These are phyloP conservation scores for Mycosphaerella sp. DNA, from an alignment of 2,329 filamentous ascomycete species.

Conservation along the genomic window DNA sequence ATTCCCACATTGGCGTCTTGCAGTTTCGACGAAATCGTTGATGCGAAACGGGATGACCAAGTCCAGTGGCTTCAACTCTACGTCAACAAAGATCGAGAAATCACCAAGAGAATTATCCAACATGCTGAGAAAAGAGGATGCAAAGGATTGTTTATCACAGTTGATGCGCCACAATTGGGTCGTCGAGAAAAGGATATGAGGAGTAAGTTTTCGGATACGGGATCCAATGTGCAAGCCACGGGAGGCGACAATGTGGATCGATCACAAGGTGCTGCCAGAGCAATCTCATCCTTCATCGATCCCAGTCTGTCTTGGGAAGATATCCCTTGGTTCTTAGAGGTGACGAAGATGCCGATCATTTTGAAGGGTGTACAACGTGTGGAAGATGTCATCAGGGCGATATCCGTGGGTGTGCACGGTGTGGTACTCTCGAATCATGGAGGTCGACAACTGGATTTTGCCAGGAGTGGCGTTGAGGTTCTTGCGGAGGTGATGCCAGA, in stretches of 20 bases:
- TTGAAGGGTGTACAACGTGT: constrained; percentile 95
- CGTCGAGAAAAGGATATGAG: constrained; percentile 98
- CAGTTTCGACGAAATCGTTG: constrained; percentile 94
- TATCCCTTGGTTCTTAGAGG: constrained; percentile 64
- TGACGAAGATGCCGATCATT: constrained; percentile 91
- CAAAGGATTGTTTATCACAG: constrained; percentile 95
- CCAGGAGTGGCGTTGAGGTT: constrained; percentile 81
- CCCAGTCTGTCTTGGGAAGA: constrained; percentile 89
- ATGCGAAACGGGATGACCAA: constrained; percentile 71
- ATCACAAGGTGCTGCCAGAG: constrained; percentile 84
- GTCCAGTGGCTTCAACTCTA: constrained; percentile 89
- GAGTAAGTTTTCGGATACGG: constrained; percentile 65
- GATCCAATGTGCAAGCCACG: constrained; percentile 69
- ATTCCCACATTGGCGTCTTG: constrained; percentile 95
- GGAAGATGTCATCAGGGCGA: constrained; percentile 84
- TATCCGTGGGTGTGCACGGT: constrained; percentile 65
- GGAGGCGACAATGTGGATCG: constrained; percentile 68
- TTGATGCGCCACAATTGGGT: constrained; percentile 92
- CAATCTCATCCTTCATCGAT: constrained; percentile 96
- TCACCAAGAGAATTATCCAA: constrained; percentile 83
- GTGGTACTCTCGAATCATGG: constrained; percentile 96
- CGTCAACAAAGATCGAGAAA: constrained; percentile 85
- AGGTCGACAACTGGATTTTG: constrained; percentile 86
- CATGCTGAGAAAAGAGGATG: constrained; percentile 89
- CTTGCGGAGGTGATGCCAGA: constrained; percentile 91